Conservation (phyloP, 331 rosid species). For the Rhamnella rubrinervis region DNA sequence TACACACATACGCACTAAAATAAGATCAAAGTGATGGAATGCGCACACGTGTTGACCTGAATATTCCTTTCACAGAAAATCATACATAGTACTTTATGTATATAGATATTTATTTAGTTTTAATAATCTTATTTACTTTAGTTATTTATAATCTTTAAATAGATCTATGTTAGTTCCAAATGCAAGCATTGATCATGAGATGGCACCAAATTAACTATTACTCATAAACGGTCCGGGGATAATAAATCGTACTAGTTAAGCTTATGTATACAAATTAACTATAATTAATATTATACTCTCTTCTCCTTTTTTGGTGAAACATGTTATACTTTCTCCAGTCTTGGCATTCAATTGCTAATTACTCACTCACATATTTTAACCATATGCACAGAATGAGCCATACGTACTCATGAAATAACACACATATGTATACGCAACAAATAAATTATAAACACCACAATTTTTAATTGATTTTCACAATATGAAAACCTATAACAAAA, state of each 20-base stretch:
- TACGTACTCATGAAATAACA: background rate
- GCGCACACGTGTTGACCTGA: slow-evolving; percentile 10
- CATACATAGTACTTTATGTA: too few species aligned
- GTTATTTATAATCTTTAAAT: background rate
- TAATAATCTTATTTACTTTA: background rate
- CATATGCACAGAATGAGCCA: too few species aligned
- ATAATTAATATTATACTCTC: too few species aligned
- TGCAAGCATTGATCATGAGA: background rate
- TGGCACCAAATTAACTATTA: background rate
- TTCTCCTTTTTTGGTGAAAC: too few species aligned
- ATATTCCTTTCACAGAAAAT: slow-evolving; percentile 14
- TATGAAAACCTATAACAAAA: background rate
- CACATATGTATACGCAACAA: background rate
- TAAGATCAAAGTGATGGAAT: background rate
- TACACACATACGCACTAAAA: too few species aligned
- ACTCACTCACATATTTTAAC: too few species aligned
- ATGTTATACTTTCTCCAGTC: too few species aligned
- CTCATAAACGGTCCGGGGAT: background rate
- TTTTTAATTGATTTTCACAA: background rate
- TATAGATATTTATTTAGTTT: background rate
- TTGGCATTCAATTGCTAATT: too few species aligned
- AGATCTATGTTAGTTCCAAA: background rate
- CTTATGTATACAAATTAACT: background rate
- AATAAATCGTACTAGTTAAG: background rate
- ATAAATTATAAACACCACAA: too few species aligned